Evolutionary conservation across 1,284 basidiomycete genomes (phyloP).

Genomic region (Trichosporon sp.): DNA sequence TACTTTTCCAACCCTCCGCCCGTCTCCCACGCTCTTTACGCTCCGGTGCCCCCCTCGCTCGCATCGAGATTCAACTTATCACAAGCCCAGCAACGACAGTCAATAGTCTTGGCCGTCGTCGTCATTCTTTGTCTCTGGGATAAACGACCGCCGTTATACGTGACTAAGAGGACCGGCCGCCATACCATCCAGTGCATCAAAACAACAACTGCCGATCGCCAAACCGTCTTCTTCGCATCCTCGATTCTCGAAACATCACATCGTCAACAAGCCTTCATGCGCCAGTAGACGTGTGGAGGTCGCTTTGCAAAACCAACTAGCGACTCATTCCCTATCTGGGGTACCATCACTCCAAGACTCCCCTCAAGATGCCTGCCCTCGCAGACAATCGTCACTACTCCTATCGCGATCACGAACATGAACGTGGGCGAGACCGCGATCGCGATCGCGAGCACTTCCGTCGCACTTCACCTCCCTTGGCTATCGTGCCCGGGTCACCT

Average conservation of each 20-base stretch:
- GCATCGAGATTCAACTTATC: neutral
- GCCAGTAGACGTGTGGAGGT: neutral
- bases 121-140: neutral
- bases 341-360: neutral
- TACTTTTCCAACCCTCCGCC: neutral
- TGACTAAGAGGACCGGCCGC: neutral
- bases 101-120: neutral
- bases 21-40: neutral
- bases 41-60: neutral
- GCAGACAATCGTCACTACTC: neutral
- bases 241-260: neutral
- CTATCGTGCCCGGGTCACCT: slow-evolving; percentile 22
- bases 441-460: slow-evolving; percentile 25
- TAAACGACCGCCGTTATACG: neutral
- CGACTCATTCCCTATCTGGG: neutral
- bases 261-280: neutral
- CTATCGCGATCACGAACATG: slow-evolving; percentile 9
- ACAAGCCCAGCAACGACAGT: neutral
- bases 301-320: neutral
- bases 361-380: neutral
- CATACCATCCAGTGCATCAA: neutral
- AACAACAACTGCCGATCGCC: neutral
- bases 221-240: neutral
- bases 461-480: slow-evolving; percentile 8
- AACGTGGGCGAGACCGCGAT: slow-evolving; percentile 28